Evolutionary conservation across 176 grass and related monocot species (phyloP), one percentile per base, ranked within the genome.

Genomic region (Aegilops tauschii): DNA sequence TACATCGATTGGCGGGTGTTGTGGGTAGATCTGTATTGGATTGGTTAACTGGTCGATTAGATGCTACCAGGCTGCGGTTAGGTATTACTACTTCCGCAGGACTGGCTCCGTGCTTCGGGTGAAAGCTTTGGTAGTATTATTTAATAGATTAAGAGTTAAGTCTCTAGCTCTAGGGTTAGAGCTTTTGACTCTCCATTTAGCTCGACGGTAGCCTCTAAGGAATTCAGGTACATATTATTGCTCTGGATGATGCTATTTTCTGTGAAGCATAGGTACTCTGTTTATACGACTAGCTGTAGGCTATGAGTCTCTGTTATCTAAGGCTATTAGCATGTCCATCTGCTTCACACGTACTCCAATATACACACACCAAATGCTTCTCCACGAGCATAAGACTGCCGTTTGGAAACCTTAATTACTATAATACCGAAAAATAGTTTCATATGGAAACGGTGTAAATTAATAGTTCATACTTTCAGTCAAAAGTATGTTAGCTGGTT

Each of bases 11-110:
- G 25, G 56, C 54, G 37, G 13, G 32, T 75, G 29, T 54, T 35
- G 27, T 18, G 10, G 12, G 71, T 83, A 63, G 80, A 78, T 80
- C 82, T 87, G 62, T 84, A 82, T 69, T 83, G 37, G 12, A 8
- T 87, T 79, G 34, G 71, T 62, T 83, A 21, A 11, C 52, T 77
- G 50, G 32, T n/a, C 59, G 36, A 68, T 12, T 28, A 44, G 27
- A 66, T 66, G 34, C 59, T 83, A 4, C 10, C 42, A 45, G 20
- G n/a, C 25, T 62, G 12, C 36, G 17, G n/a, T 37, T 40, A 40
- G 52, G 32, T 63, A 65, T 9, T 47, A 47, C 58, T 78, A 47
- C 58, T 78, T 47, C 3, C 65, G 30, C 40, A 58, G 13, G 5
- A 44, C 32, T 83, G 56, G 76, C 32, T 20, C 49, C 65, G 86